These are phyloP conservation scores for Cinnamomum micranthum DNA, from an alignment of 164 flowering plant genomes.

Conservation along the genomic window DNA sequence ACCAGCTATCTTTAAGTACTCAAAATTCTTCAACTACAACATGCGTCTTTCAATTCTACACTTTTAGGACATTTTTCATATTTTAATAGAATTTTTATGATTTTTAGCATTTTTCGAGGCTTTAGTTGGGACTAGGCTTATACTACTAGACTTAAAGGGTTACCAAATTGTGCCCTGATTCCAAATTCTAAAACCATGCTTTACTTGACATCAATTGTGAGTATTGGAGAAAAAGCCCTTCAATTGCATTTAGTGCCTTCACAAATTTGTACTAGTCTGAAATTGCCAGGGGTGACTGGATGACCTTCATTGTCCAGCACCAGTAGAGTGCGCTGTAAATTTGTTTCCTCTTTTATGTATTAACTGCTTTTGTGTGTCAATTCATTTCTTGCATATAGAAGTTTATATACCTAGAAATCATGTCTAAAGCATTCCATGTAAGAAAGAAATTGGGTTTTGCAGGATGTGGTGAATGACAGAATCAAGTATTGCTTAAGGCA, in stretches of 20 bases:
- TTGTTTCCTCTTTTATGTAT: neutral
- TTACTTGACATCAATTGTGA: too few species aligned
- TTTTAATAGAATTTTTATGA: too few species aligned
- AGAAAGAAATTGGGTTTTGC: slow-evolving; percentile 21
- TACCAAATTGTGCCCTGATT: too few species aligned
- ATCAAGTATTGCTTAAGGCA: slow-evolving; percentile 71
- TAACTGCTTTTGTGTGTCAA: neutral
- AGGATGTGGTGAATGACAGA: slow-evolving; percentile 89
- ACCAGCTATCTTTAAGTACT: too few species aligned
- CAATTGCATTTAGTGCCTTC: neutral
- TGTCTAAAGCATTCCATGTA: neutral
- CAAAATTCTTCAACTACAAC: too few species aligned
- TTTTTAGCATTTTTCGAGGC: too few species aligned
- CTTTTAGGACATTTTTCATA: too few species aligned
- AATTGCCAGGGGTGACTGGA: neutral
- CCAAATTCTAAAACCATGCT: too few species aligned
- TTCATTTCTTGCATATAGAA: neutral
- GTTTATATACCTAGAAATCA: neutral
- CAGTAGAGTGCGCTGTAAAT: neutral
- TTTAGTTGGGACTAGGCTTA: too few species aligned
- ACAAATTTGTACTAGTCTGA: neutral
- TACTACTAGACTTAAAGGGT: too few species aligned
- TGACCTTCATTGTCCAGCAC: neutral
- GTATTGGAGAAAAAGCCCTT: neutral
- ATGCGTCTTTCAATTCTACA: too few species aligned